A percentile compares a stretch with the other conserved stretches of the same genome.
Conservation (phyloP, 23 red algal species). For the Gracilariopsis chorda region DNA sequence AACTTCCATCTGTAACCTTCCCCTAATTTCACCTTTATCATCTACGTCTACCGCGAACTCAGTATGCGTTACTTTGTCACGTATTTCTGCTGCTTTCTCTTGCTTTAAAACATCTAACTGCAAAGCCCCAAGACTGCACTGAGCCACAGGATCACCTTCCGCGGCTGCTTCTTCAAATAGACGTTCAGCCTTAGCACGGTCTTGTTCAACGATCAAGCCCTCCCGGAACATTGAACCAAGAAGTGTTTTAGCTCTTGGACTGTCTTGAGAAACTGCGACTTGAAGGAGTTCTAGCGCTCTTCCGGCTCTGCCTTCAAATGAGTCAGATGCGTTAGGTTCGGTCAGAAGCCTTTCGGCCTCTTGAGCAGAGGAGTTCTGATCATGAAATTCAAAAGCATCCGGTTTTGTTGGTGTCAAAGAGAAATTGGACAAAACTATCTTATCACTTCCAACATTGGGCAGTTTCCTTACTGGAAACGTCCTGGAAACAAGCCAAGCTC, state of each 20-base stretch:
- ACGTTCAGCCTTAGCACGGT: background rate
- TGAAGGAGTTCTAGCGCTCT: background rate
- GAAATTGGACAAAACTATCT: no score
- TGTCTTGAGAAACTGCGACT: background rate
- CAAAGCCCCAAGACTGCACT: slow-evolving; percentile 35
- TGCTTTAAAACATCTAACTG: background rate
- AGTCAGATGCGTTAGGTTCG: background rate
- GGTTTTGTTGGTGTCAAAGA: no score
- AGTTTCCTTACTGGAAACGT: no score
- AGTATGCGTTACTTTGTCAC: background rate
- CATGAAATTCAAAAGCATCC: background rate
- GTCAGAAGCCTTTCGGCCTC: background rate
- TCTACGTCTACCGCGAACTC: slow-evolving; percentile 20
- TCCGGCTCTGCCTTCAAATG: background rate
- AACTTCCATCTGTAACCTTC: background rate
- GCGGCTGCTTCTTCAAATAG: slow-evolving; percentile 44
- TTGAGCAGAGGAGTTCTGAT: background rate
- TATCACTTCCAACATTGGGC: no score
- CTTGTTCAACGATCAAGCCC: slow-evolving; percentile 9
- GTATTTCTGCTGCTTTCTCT: background rate
- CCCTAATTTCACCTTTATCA: slow-evolving; percentile 18
- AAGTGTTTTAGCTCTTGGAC: slow-evolving; percentile 44
- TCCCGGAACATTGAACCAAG: slow-evolving; percentile 48
- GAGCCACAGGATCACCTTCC: slow-evolving; percentile 44
- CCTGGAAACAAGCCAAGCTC: no score